Evolutionary conservation across 2,329 filamentous ascomycete species (phyloP).

Genomic region (Mollisia scopiformis): DNA sequence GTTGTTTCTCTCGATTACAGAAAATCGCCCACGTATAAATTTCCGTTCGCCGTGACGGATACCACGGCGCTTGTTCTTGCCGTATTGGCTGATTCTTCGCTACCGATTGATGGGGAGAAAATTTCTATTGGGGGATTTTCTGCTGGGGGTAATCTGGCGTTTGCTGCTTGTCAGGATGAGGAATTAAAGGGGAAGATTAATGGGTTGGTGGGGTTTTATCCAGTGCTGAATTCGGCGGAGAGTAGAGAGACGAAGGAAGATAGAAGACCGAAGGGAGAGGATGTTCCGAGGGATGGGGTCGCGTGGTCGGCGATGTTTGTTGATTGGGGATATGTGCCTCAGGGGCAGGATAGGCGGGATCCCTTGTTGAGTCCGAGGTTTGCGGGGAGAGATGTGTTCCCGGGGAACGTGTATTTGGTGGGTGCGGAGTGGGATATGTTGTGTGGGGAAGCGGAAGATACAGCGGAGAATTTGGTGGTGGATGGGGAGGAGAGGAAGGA

Average conservation of each 20-base stretch:
- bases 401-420: slow-evolving; percentile 21
- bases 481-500: slow-evolving; percentile 7
- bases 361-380: slow-evolving; percentile 22
- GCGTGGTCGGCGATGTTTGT: slow-evolving; percentile 6
- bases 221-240: slow-evolving; percentile 44
- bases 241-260: slow-evolving; percentile 32
- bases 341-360: slow-evolving; percentile 20
- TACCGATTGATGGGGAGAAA: no score
- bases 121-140: slow-evolving; percentile 51
- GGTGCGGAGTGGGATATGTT: slow-evolving; percentile 30
- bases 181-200: slow-evolving; percentile 33
- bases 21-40: slow-evolving; percentile 48
- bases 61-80: slow-evolving; percentile 46
- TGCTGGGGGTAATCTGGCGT: slow-evolving; percentile 52
- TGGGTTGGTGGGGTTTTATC: slow-evolving; percentile 46
- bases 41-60: slow-evolving; percentile 48
- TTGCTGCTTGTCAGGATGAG: slow-evolving; percentile 44
- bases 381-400: slow-evolving; percentile 21
- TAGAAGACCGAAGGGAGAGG: slow-evolving; percentile 24
- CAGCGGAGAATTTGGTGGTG: slow-evolving; percentile 23
- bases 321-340: not conserved
- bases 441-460: slow-evolving; percentile 24
- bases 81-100: slow-evolving; percentile 44
- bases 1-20: slow-evolving; percentile 53
- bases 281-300: slow-evolving; percentile 20